Base-by-base conservation (phyloP, 345 rosid genomes). In the Hirschfeldia incana region DNA sequence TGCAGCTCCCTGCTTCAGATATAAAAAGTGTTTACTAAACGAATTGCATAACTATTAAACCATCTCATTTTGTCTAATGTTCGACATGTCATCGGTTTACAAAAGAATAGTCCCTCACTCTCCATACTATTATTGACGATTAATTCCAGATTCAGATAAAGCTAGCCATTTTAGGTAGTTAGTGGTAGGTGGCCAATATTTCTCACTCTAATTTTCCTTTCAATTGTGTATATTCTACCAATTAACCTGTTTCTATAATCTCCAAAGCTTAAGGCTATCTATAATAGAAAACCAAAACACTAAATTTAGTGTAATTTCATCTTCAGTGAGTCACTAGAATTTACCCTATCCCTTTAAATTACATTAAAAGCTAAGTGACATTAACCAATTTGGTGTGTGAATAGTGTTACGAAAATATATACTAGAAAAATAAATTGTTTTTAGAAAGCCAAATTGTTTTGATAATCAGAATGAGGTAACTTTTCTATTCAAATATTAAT, bases 171-270 rank as follows among this genome's bases (percentile, higher is more conserved):
- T 44, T 61, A 49, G 6, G 55, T 49, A 46, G 68, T 60, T 76
- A 61, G 75, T 15, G 64, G 69, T 77, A 44, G 75, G 75, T 77
- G 64, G 53, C 69, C 80, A 69, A 69, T 63, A 65, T 33, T 74
- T 65, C 51, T 62, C 60, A 46, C 44, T 37, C 68, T 61, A 39
- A 39, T 39, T 39, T 39, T 39, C 12, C 46, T 39, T 39, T 10
- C 46, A 39, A 9, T 9, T 8, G 46, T 9, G 46, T 36, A 36
- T 39, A 39, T 39, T 39, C 12, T 39, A 39, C 46, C 46, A 9
- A 9, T 39, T 39, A 10, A 39, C 46, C 46, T 2, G 36, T 39
- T 39, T 39, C 46, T 39, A 39, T 8, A 34, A 5, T 34, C 7
- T 34, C 37, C 37, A 34, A 34, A 34, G 37, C 37, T 34, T 5